A percentile compares a stretch with the other conserved stretches of the same genome.
These are phyloP conservation scores for Knoxia roxburghii DNA, from an alignment of 257 asterid genomes.

Conservation along the genomic window DNA sequence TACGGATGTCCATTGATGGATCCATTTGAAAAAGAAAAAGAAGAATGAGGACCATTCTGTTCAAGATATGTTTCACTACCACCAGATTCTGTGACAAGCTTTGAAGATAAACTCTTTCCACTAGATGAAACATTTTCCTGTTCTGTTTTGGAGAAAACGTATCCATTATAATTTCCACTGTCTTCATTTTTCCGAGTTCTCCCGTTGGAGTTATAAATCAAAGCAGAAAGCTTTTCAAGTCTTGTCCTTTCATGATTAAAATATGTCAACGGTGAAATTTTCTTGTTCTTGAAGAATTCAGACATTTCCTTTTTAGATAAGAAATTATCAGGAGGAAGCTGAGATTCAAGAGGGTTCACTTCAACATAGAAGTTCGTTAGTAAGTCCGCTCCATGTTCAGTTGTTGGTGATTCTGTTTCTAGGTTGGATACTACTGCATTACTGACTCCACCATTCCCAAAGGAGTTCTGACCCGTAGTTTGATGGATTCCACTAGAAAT, in stretches of 20 bases:
- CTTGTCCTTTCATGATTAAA: conserved; percentile 54
- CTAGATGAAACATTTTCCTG: conserved; percentile 34
- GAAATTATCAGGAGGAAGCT: conserved; percentile 69
- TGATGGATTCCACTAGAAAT: conserved; percentile 27
- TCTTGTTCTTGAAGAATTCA: conserved; percentile 47
- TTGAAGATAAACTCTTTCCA: conserved; percentile 24
- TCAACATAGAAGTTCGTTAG: conserved; percentile 21
- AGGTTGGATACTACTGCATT: conserved; percentile 17
- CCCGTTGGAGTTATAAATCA: conserved; percentile 31
- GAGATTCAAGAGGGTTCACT: conserved; percentile 74
- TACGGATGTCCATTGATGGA: conserved; percentile 23
- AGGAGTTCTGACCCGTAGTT: conserved; percentile 23
- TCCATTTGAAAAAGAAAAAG: conserved; percentile 31
- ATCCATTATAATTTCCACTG: conserved; percentile 25
- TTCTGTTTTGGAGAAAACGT: conserved; percentile 31
- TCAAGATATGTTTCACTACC: conserved; percentile 32
- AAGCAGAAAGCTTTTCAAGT: conserved; percentile 41
- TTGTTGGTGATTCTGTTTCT: conserved; percentile 18
- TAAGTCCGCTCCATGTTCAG: conserved; percentile 31
- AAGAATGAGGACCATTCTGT: conserved; percentile 21
- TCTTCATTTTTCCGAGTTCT: conserved; percentile 24
- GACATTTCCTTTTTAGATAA: conserved; percentile 87
- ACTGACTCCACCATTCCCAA: conserved; percentile 22
- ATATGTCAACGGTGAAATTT: conserved; percentile 61
- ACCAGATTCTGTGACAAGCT: conserved; percentile 21